Evolutionary conservation across 805 yeast genomes (phyloP), one percentile per base, ranked within the genome.

Genomic region (Jamesozyma rosinii): DNA sequence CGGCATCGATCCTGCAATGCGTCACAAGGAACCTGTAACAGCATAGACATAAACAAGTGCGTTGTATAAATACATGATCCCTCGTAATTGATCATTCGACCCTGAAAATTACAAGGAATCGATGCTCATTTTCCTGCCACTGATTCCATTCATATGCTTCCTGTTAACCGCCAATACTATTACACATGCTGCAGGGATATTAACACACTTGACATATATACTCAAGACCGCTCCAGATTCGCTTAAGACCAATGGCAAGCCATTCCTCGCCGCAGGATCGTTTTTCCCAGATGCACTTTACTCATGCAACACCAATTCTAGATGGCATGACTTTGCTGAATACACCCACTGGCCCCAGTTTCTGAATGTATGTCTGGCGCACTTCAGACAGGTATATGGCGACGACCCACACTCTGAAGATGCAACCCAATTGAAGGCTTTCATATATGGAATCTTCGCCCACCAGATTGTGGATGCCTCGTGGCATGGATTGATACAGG

Each of bases 321-420:
- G 71, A 2, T 54, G 58, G 53, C 44, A 46, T 20, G 47, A 51
- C 13, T 54, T 57, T 40, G 81, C 83, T 3, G 88, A 81, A 56
- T 72, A 65, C 24, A 67, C 79, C 0, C 87, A 81, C 54, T 81
- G 88, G 87, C 85, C 86, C 0, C 79, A 80, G 1, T 80, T 79
- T 17, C 19, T 33, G 8, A 13, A 14, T 31, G n/a, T 31, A 14
- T 31, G 34, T 17, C 14, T 31, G 6, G n/a, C 9, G 14, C 34
- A 31, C n/a, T 31, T 11, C 18, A 31, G 6, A 31, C 34, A 31
- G n/a, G n/a, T n/a, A n/a, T 31, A 6, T 30, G 47, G 48, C 5
- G 26, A 41, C 3, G 33, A 40, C 21, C 21, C 45, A 18, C 21
- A 41, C 9, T 35, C 52, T 9, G 45, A 41, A 4, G 62, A 58